Evolutionary conservation across 192 early-diverging fungal species (phyloP), one percentile per base, ranked within the genome.

Genomic region (Diversispora epigaea): DNA sequence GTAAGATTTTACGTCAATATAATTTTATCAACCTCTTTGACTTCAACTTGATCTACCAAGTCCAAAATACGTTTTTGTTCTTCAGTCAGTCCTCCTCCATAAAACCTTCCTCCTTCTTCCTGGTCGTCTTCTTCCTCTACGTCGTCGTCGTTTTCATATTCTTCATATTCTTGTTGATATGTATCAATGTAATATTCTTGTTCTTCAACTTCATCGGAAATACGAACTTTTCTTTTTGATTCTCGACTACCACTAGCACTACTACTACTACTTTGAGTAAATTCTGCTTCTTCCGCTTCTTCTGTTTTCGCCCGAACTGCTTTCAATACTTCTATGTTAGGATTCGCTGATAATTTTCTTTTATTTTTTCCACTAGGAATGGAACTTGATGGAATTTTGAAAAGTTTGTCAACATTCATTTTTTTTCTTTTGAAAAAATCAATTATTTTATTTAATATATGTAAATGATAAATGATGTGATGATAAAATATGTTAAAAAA

Each of bases 1-100:
- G 25, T 32, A 32, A 32, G 25, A 32, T 32, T 32, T 32, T 2
- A 32, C 25, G 0, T 32, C 25, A 32, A 32, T 32, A 32, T 32
- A 32, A 32, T 32, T 32, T 32, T 32, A 55, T 32, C 45, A 79
- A 91, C 90, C 84, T 94, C 87, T 22, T 88, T 82, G 14, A 78
- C 90, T 57, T 95, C 95, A 55, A 85, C 88, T 6, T 93, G 86
- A 77, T 98, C 94, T 39, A 98, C 94, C 78, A 93, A 87, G 52
- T 90, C 88, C 65, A 93, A 80, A 47, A 98, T 89, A 63, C 82
- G 80, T 73, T 92, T 90, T 76, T 96, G 92, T 49, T 91, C 84
- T 3, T 85, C 84, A 0, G 88, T 90, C 61, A 96, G 85, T 14
- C 94, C 95, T 80, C 92, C 93, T 4, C 91, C 91, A 85, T 91